Evolutionary conservation across 2,329 filamentous ascomycete genomes (phyloP), one percentile per base, ranked within the genome.

Genomic region (Arthrobotrys sinensis): DNA sequence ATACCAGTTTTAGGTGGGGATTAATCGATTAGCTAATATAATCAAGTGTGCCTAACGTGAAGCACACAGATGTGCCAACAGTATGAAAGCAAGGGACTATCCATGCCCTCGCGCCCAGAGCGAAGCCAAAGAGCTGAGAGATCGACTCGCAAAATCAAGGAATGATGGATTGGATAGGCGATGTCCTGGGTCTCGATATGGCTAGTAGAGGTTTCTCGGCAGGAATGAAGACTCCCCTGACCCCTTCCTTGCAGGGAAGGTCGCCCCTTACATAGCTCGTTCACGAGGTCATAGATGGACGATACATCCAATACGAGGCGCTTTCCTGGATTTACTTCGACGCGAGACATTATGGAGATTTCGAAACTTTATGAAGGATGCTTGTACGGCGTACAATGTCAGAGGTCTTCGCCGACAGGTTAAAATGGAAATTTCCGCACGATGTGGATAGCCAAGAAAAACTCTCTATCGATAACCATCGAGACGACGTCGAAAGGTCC

Each of bases 321-420:
- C 36, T 38, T 38, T 38, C 36, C 36, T 38, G 8, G 36, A 38
- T 38, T 38, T 38, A 38, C 36, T 45, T 45, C 40, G 40, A 45
- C 40, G 40, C 40, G 40, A 45, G 40, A 45, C 40, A 45, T 45
- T 16, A 16, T 45, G 40, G 40, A 45, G n/a, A 45, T 45, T 45
- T 45, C n/a, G 40, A 45, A 45, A 45, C n/a, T 4, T 28, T 38
- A 38, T 38, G 36, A 38, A 38, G 36, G 8, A 38, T 10, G 3
- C 36, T 16, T 45, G 40, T n/a, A 16, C n/a, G n/a, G n/a, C 40
- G 4, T 28, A 28, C 24, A 4, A 28, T 2, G 24, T 28, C 4
- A 3, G n/a, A n/a, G 12, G 4, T 14, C 40, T 16, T 45, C 40
- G 6, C 1, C n/a, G 6, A 12, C 14, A 12, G 40, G 5, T 10